phyloP scores from a whole-genome alignment of 306 rosid genomes.

The Glycyrrhiza uralensis region DNA sequence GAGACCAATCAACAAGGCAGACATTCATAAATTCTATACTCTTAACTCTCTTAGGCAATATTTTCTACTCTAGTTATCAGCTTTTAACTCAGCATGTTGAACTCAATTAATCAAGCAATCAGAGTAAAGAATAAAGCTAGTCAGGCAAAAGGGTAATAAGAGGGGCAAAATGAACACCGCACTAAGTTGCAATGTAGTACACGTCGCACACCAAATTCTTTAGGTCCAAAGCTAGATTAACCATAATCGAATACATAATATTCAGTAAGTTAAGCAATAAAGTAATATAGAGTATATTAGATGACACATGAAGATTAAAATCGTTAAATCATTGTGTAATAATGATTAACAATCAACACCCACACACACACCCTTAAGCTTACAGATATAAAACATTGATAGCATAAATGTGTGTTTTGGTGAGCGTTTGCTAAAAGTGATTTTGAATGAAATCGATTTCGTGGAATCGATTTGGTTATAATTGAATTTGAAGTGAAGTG shows the following conservation, averaged over 20 bases:
- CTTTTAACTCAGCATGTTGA: neutral
- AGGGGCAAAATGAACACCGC: neutral
- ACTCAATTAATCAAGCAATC: neutral
- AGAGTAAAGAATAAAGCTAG: constrained; percentile 1
- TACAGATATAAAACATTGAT: neutral
- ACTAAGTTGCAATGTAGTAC: neutral
- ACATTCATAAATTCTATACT: neutral
- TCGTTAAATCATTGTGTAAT: neutral
- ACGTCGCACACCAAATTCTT: neutral
- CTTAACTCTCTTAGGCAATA: neutral
- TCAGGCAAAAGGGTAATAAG: neutral
- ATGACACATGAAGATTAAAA: neutral
- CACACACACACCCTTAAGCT: too few relatives aligned
- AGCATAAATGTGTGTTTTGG: too few relatives aligned
- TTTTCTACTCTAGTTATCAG: neutral
- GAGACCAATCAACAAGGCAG: constrained; percentile 17
- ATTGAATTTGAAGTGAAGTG: too few relatives aligned
- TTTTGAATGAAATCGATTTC: too few relatives aligned
- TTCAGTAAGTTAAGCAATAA: neutral
- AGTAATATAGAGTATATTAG: neutral
- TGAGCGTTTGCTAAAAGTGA: too few relatives aligned
- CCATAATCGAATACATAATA: neutral
- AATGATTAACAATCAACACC: too few relatives aligned
- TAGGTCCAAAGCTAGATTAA: neutral
- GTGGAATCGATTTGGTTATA: too few relatives aligned